Evolutionary conservation across 2,329 filamentous ascomycete genomes (phyloP).

Genomic region (Aspergillus pseudoglaucus): DNA sequence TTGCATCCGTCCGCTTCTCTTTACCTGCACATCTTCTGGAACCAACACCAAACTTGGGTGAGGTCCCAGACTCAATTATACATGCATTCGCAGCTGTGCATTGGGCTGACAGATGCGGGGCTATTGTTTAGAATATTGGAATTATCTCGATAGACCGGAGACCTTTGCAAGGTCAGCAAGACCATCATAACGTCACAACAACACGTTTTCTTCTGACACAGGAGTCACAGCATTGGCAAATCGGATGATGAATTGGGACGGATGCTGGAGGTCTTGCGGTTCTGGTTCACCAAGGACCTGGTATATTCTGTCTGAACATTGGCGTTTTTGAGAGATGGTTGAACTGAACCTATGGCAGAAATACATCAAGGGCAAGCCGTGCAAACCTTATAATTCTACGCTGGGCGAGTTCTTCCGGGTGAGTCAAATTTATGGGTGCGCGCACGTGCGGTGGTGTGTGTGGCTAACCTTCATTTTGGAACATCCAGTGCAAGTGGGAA

Average conservation of each 20-base stretch:
- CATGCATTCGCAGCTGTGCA: neutral
- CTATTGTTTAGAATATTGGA: conserved; percentile 74
- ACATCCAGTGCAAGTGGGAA: conserved; percentile 81
- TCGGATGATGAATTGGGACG: conserved; percentile 86
- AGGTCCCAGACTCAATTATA: conserved; percentile 3
- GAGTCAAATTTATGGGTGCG: conserved; percentile 26
- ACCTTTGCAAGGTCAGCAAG: conserved; percentile 62
- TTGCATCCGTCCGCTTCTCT: conserved; percentile 92
- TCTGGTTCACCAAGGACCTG: conserved; percentile 98
- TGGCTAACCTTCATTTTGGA: conserved; percentile 7
- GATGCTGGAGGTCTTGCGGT: conserved; percentile 88
- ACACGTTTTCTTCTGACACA: conserved; percentile 30
- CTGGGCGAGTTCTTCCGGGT: conserved; percentile 96
- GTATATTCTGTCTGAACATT: conserved; percentile 29
- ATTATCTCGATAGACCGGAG: conserved; percentile 91
- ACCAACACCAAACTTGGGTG: conserved; percentile 83
- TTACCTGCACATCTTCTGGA: conserved; percentile 92
- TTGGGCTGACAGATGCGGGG: conserved; percentile 9
- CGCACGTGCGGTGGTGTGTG: neutral
- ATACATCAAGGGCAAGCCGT: conserved; percentile 96
- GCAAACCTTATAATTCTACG: conserved; percentile 98
- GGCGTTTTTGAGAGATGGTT: conserved; percentile 1
- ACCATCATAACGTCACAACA: conserved; percentile 9
- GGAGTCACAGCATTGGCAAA: conserved; percentile 61
- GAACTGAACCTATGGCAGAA: conserved; percentile 50